Evolutionary conservation across 1,139 yeast species (phyloP), one percentile per base, ranked within the genome.

Genomic region (Pichiaceae sp.): DNA sequence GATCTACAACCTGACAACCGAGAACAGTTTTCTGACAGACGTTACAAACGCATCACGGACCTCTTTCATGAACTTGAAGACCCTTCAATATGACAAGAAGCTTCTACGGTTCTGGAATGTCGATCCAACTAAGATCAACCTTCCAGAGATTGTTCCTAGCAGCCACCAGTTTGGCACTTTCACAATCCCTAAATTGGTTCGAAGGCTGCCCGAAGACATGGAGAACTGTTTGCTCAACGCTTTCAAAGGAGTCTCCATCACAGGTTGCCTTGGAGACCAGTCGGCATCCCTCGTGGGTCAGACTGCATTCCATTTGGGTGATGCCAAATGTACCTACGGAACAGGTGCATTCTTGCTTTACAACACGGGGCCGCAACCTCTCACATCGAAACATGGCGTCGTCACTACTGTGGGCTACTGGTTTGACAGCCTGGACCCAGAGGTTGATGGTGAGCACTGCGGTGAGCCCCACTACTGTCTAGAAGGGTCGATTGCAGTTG

Each of bases 291-390:
- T 89, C 44, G 95, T 87, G 36, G 97, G 97, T 25, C 96, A 89
- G 61, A 63, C 85, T 59, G 96, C 96, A 2, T 75, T 85, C 53
- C 70, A 72, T 46, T 71, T 77, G 24, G 96, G 96, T 39, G 76
- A 82, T 37, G 96, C 96, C 30, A 89, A 89, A 62, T 85, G 95
- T 68, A 89, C 97, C n/a, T 89, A 87, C 56, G 97, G 97, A 48
- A 89, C 97, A 2, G 97, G 97, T 46, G 86, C 95, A 59, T 89
- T 89, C 70, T 62, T 89, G 46, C 68, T 89, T 46, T 86, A 83
- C 68, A 89, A 89, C 62, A 85, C 95, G 3, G 97, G 97, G 39
- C 60, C 67, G 24, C 59, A 66, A 33, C 75, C 76, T 46, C 64
- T 79, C 57, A 72, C 79, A 34, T 77, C 89, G 30, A 68, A 73